Evolutionary conservation across 1,139 yeast species (phyloP).

Genomic region (Saccharomyces hybrid): DNA sequence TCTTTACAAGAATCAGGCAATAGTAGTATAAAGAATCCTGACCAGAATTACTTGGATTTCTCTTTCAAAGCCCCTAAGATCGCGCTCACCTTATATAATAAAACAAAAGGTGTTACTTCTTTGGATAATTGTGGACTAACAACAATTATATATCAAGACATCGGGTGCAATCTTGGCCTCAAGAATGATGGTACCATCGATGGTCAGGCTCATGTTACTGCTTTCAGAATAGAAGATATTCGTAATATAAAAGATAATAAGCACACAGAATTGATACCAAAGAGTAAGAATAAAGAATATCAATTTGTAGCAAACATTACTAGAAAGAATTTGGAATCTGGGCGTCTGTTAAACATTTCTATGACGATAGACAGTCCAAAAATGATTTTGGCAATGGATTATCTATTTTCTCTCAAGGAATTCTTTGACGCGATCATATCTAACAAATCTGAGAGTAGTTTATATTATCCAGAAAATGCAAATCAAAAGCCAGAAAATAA

Average conservation of each 20-base stretch:
- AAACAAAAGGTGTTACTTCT: constrained; percentile 39
- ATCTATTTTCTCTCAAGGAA: constrained; percentile 65
- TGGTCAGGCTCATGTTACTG: constrained; percentile 56
- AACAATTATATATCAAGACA: constrained; percentile 53
- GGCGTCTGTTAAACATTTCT: constrained; percentile 44
- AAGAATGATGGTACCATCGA: constrained; percentile 49
- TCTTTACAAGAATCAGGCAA: neutral
- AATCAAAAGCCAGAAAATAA: neutral
- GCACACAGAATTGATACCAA: constrained; percentile 76
- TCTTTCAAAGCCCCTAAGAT: constrained; percentile 54
- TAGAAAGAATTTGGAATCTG: constrained; percentile 38
- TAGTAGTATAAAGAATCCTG: neutral
- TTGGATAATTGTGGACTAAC: constrained; percentile 48
- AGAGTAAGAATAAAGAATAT: constrained; percentile 50
- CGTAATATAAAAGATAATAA: constrained; percentile 55
- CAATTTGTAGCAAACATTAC: constrained; percentile 60
- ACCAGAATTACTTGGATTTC: constrained; percentile 37
- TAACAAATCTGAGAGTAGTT: neutral
- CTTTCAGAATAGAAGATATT: constrained; percentile 73
- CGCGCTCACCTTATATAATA: constrained; percentile 56
- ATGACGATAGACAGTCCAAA: constrained; percentile 74
- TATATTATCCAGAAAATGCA: neutral
- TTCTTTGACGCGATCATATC: constrained; percentile 32
- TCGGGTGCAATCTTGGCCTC: constrained; percentile 45
- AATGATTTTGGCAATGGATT: constrained; percentile 77